Base-by-base conservation (phyloP, 1,284 basidiomycete genomes). In the Cryptococcus maquisensis region DNA sequence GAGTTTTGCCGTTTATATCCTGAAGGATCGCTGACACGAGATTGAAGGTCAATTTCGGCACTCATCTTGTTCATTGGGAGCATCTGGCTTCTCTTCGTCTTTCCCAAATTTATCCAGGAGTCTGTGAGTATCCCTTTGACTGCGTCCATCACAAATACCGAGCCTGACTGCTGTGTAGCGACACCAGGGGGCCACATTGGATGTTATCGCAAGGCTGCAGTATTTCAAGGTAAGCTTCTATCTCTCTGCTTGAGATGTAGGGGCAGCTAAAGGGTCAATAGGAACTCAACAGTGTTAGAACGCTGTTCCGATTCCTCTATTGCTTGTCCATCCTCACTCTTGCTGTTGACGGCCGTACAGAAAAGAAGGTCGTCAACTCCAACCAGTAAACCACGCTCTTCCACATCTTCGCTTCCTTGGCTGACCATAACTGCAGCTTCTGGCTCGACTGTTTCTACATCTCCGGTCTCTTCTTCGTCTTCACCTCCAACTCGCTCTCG, bases 141-240 rank as follows among this genome's bases (percentile, higher is more conserved):
- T 40, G 12, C 36, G n/a, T 18, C 39, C 16, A 3, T 40, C 15
- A 26, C n/a, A 23, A 13, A 21, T 18, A 35, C 13, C 28, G 28
- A 4, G n/a, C 10, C n/a, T 50, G n/a, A 26, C 23, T 50, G 24
- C 28, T n/a, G 21, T 15, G 26, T 28, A 56, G 66, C 54, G 59
- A 23, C 61, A 60, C 18, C 63, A 65, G 60, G 69, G 69, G n/a
- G 69, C 69, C 35, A 69, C 67, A 26, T 51, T 62, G 4, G 69
- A 71, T 20, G 65, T 71, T 26, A 49, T 67, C 23, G 61, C 52
- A 32, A 60, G 68, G 15, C 54, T 71, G 16, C 56, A 63, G 32
- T 71, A 67, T 47, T 71, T 71, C 56, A 63, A 68, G 53, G 28
- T 32, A 10, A 32, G 28, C 10, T 32, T 7, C 55, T 60, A 37